Conservation (phyloP, 2,329 filamentous ascomycete genomes). For the Ampelomyces quisqualis region DNA sequence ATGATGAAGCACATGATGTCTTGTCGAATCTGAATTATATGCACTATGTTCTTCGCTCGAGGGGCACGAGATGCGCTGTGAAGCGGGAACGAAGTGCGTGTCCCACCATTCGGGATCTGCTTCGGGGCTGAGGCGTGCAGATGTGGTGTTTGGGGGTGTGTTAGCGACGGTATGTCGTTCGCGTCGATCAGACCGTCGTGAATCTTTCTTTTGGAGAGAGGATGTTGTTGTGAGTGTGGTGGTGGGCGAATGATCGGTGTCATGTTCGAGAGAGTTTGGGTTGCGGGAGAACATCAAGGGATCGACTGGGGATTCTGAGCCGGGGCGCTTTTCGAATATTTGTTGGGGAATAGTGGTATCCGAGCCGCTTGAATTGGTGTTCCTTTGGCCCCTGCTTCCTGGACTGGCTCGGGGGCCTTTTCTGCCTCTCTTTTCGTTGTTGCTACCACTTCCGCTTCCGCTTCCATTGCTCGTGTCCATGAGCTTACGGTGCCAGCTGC, state of each 20-base stretch:
- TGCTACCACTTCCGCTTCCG: constrained; percentile 16
- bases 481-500: constrained; percentile 27
- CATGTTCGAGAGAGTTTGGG: not conserved
- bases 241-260: not conserved
- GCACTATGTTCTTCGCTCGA: not conserved
- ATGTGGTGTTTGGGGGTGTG: not conserved
- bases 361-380: constrained; percentile 3
- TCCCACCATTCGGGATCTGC: no score
- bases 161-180: not conserved
- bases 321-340: not conserved
- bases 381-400: not conserved
- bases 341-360: not conserved
- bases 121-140: not conserved
- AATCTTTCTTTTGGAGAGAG: constrained; percentile 1
- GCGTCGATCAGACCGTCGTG: not conserved
- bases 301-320: constrained; percentile 3
- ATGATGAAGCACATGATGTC: not conserved
- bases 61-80: constrained; percentile 2
- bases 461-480: constrained; percentile 16
- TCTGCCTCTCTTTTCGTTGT: constrained; percentile 6
- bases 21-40: not conserved
- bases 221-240: constrained; percentile 1
- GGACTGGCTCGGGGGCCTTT: not conserved
- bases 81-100: constrained; percentile 4
- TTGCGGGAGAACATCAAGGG: not conserved